Evolutionary conservation across 371 early-diverging fungal species (phyloP).

Genomic region (Mucor circinelloides): DNA sequence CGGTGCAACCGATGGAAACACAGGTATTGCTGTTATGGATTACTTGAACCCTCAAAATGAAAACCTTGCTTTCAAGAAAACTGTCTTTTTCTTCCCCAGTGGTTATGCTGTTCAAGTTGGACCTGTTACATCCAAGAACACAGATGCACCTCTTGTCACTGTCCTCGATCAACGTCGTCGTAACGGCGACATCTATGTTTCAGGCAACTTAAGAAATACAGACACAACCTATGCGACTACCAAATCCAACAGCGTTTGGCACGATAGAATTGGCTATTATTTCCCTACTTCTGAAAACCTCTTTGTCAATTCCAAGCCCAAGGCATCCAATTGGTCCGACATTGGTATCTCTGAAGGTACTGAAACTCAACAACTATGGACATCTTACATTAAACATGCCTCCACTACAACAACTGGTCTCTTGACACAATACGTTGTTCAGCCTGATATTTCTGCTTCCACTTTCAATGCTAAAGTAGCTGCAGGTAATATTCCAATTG

Average conservation of each 20-base stretch:
- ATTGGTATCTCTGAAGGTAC: slow-evolving; percentile 32
- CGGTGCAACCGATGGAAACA: slow-evolving; percentile 27
- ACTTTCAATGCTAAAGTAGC: slow-evolving; percentile 1
- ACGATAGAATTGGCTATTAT: slow-evolving; percentile 32
- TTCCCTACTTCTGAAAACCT: slow-evolving; percentile 18
- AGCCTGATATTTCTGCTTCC: slow-evolving; percentile 18
- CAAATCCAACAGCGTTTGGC: slow-evolving; percentile 24
- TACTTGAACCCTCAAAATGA: slow-evolving; percentile 28
- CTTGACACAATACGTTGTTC: slow-evolving; percentile 25
- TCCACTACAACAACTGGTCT: neutral
- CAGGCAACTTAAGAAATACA: slow-evolving; percentile 9
- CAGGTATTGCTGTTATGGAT: slow-evolving; percentile 32
- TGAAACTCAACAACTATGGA: slow-evolving; percentile 17
- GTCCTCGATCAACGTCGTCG: slow-evolving; percentile 34
- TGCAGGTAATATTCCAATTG: slow-evolving; percentile 1
- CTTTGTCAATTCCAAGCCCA: slow-evolving; percentile 19
- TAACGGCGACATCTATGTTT: slow-evolving; percentile 25
- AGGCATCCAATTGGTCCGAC: slow-evolving; percentile 14
- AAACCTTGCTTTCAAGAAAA: slow-evolving; percentile 30
- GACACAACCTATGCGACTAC: neutral
- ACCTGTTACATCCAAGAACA: slow-evolving; percentile 14
- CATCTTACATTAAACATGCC: slow-evolving; percentile 24
- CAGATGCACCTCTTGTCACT: slow-evolving; percentile 20
- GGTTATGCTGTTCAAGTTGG: slow-evolving; percentile 35
- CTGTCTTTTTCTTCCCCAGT: slow-evolving; percentile 33